Base-by-base conservation (phyloP, 257 asterid species). In the Lantana camara region DNA sequence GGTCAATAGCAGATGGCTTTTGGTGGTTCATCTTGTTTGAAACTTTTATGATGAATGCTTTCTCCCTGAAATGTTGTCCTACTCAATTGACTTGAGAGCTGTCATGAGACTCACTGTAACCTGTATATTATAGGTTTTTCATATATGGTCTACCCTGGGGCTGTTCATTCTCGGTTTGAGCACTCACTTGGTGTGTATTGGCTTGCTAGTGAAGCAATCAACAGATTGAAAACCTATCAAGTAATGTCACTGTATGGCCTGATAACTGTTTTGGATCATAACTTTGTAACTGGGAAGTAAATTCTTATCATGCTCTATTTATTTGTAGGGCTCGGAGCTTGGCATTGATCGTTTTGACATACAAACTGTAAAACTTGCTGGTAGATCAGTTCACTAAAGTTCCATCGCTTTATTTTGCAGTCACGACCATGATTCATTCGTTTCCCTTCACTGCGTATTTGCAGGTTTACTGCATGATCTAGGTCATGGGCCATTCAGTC, bases 401-500 rank as follows among this genome's bases (percentile, higher is more conserved):
- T 45, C 54, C 23, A 15, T 74, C 57, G 41, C 46, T 55, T 51
- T 62, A 16, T 62, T 38, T 62, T n/a, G 17, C 65, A 12, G 69
- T 60, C 42, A 29, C 37, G 63, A 46, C 60, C 16, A 56, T 38
- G 32, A 59, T 27, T 58, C 57, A 70, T n/a, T 49, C 66, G 34
- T 74, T 50, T 38, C 60, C 59, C 68, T 57, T 50, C 53, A 67
- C 40, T 71, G 66, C 62, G n/a, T 68, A 20, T 70, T 44, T 77
- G 60, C 75, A 91, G 98, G 98, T 70, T 83, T 89, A 75, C 85
- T 91, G 61, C 98, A 91, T 71, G 98, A 91, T 77, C 75, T 91
- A 67, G 98, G 98, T 51, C 98, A 91, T 72, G 98, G 98, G 58
- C 98, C 98, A 69, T 91, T 88, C 79, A 91, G 96, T 80, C 98